Evolutionary conservation across 306 rosid species (phyloP).

Genomic region (Glycine latifolia): DNA sequence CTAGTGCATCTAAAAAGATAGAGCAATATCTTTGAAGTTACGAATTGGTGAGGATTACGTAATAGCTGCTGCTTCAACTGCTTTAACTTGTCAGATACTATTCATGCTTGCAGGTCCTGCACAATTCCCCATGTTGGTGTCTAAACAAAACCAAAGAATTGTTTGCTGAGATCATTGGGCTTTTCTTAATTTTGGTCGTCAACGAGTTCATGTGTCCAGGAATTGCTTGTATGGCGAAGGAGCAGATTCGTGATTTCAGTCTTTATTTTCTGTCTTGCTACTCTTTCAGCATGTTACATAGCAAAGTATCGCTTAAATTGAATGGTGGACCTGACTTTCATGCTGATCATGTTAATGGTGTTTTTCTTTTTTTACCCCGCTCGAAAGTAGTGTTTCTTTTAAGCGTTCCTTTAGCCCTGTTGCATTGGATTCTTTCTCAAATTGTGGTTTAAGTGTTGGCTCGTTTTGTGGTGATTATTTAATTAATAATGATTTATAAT

Average conservation of each 20-base stretch:
- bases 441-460: neutral
- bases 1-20: neutral
- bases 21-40: neutral
- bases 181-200: neutral
- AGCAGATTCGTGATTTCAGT: neutral
- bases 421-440: too few species aligned
- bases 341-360: neutral
- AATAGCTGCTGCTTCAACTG: neutral
- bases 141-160: neutral
- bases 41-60: conserved; percentile 4
- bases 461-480: neutral
- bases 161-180: neutral
- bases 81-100: neutral
- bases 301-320: neutral
- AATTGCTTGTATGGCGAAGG: neutral
- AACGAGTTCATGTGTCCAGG: neutral
- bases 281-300: neutral
- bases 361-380: neutral
- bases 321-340: neutral
- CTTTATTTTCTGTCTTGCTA: neutral
- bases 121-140: conserved; percentile 6
- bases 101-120: neutral
- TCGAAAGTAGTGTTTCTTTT: neutral
- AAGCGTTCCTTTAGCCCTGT: neutral
- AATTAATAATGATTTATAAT: neutral